Evolutionary conservation across 2,329 filamentous ascomycete species (phyloP), one percentile per base, ranked within the genome.

Genomic region (Chrysoporthe puriensis): DNA sequence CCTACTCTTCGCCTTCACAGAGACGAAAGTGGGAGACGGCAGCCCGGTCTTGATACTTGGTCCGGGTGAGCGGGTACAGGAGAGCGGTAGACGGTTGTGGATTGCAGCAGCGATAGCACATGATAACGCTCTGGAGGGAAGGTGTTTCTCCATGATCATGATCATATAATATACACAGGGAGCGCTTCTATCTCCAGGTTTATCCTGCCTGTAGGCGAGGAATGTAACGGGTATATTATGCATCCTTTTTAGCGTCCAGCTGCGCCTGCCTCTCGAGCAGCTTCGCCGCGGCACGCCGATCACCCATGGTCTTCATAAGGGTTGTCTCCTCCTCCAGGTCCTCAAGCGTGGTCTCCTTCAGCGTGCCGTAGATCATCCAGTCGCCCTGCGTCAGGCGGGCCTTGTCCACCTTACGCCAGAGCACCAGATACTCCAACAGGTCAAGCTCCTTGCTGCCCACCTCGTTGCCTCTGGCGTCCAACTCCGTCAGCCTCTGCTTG

Each of bases 311-410:
- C 21, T 76, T 72, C 42, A 78, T 72, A 63, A 77, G 73, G 21
- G 76, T 74, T 73, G 77, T 76, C 70, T 82, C 79, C 8, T 78
- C 72, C 40, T 72, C 46, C 70, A 79, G 82, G 5, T 67, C 71
- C 69, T 86, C 79, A 2, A 84, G 74, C 0, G 83, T 84, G 14
- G 85, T 87, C 72, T 86, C 83, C 54, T 83, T 76, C 42, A 86
- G 79, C 26, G 87, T 90, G 16, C 90, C 90, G 85, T 89, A 90
- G 62, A 92, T 77, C 74, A 81, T 83, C 90, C 90, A 93, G 2
- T 83, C 80, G 40, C 76, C 78, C 66, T 82, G 76, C 74, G 80
- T 75, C 71, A 80, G 85, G 26, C 84, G 86, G 64, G 74, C 77
- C 59, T 78, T 79, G 73, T 83, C 78, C 56, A 85, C 70, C 42